Evolutionary conservation across 1,284 basidiomycete species (phyloP).

Genomic region (Xerocomus nothofagi): DNA sequence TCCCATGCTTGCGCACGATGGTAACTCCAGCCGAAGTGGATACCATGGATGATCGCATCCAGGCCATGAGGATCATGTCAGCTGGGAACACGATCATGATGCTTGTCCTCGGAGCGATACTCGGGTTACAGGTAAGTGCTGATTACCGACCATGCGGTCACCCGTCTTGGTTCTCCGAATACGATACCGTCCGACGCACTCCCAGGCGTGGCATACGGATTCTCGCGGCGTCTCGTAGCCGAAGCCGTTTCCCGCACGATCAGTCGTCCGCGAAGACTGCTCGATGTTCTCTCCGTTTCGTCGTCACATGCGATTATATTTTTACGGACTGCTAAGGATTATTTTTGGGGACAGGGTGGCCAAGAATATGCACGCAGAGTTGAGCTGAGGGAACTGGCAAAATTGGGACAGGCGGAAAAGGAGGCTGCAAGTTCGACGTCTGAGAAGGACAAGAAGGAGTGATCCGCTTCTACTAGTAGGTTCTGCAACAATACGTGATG

Average conservation of each 20-base stretch:
- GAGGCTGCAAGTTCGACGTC: conserved; percentile 28
- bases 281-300: conserved; percentile 8
- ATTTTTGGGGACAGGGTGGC: conserved; percentile 60
- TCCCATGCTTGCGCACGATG: conserved; percentile 74
- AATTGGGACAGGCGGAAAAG: conserved; percentile 38
- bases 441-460: conserved; percentile 45
- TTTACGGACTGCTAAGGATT: conserved; percentile 19
- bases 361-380: conserved; percentile 79
- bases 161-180: conserved; percentile 1
- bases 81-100: conserved; percentile 86
- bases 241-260: conserved; percentile 5
- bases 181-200: neutral
- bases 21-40: conserved; percentile 59
- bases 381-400: conserved; percentile 61
- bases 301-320: conserved; percentile 9
- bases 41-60: conserved; percentile 62
- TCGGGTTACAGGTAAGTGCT: conserved; percentile 65
- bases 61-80: conserved; percentile 77
- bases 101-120: conserved; percentile 60
- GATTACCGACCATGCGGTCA: neutral
- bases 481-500: conserved; percentile 5
- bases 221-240: conserved; percentile 18
- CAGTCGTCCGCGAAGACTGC: conserved; percentile 2
- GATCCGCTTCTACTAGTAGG: conserved; percentile 5
- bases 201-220: conserved; percentile 3